Conservation (phyloP, 148 eudicot species). For the Fagopyrum esculentum region DNA sequence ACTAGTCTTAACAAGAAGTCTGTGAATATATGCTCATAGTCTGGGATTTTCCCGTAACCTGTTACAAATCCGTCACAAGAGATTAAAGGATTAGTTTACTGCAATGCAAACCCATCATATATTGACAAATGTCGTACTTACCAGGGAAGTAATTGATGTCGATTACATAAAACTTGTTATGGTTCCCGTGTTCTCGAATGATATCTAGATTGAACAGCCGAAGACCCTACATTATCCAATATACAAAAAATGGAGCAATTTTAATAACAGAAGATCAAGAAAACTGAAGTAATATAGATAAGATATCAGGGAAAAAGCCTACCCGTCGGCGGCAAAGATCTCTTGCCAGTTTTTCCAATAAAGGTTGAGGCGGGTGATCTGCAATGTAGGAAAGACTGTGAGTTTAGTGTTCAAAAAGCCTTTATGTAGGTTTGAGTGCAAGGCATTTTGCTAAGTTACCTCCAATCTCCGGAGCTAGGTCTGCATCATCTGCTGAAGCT, state of each 20-base stretch:
- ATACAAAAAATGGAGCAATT: not conserved
- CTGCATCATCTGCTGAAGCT: slow-evolving; percentile 97
- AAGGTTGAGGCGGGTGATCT: slow-evolving; percentile 89
- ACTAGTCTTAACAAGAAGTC: slow-evolving; percentile 49
- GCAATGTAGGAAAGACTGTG: slow-evolving; percentile 17
- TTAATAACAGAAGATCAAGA: not conserved
- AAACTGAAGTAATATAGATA: not conserved
- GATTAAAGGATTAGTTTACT: not conserved
- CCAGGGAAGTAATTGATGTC: slow-evolving; percentile 54
- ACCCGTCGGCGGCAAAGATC: slow-evolving; percentile 84
- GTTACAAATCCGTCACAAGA: slow-evolving; percentile 13
- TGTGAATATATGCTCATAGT: slow-evolving; percentile 65
- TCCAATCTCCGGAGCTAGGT: slow-evolving; percentile 68
- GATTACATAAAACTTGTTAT: slow-evolving; percentile 37
- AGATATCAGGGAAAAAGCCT: slow-evolving; percentile 5
- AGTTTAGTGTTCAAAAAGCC: not conserved
- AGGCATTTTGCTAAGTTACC: slow-evolving; percentile 24
- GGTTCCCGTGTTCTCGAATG: slow-evolving; percentile 40
- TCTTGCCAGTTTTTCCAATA: slow-evolving; percentile 74
- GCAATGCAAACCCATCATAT: slow-evolving; percentile 3
- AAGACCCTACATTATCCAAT: slow-evolving; percentile 26
- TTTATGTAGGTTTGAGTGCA: not conserved
- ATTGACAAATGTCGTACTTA: slow-evolving; percentile 12
- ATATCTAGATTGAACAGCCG: slow-evolving; percentile 44
- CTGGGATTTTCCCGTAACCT: slow-evolving; percentile 83